Base-by-base conservation (phyloP, 2,329 filamentous ascomycete species). In the Arthrobotrys entomopaga region DNA sequence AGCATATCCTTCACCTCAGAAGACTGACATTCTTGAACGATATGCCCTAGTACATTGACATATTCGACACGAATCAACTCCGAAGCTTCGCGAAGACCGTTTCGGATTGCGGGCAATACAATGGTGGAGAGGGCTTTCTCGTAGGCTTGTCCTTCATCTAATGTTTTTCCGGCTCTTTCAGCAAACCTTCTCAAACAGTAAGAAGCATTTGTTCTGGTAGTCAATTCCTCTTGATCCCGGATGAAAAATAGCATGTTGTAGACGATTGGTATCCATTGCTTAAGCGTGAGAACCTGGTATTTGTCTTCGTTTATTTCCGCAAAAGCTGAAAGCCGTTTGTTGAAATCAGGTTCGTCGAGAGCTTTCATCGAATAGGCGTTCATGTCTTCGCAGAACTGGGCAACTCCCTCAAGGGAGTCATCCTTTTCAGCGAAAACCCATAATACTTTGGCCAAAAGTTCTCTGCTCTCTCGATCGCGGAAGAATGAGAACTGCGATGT, bases 211-310 rank as follows among this genome's bases (percentile, higher is more conserved):
- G 87, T 85, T 67, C 97, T 84, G 56, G 97, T 91, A 52, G 92
- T 91, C 76, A 96, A 89, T 80, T 99, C 95, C 76, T 97, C 92
- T 65, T 92, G 90, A 76, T 94, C 88, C 77, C 89, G 89, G 77
- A 97, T 89, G 79, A 90, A 95, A 82, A 90, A 98, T 1, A 97
- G 85, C 83, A 96, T 87, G 79, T 98, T 99, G 82, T 93, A 91
- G 10, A 98, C 83, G 19, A 99, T 82, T 4, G 95, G 93, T 60
- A 89, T 86, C 94, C 95, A 99, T 81, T 97, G 91, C 69, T 86
- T 86, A 0, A 88, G 82, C 0, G 87, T 89, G 74, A 93, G 87
- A 0, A 84, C 82, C 0, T 80, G 80, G 42, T 87, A 87, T n/a
- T 86, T 83, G 1, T 87, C 83, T 46, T 87, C 86, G 40, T 90